Conservation (phyloP, 441 rosid genomes). For the Pelargonium cotyledonis region DNA sequence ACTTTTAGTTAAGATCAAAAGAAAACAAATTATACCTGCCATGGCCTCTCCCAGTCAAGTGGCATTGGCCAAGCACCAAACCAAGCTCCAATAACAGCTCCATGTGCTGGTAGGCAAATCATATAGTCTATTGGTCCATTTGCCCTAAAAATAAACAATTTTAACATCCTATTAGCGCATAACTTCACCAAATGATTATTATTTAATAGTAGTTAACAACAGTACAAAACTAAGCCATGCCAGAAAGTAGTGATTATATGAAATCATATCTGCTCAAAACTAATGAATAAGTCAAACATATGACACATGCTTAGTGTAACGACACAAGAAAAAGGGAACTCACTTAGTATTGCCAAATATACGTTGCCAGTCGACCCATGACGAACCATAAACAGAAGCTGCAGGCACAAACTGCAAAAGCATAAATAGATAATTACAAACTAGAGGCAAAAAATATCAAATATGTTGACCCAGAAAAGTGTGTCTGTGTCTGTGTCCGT, state of each 20-base stretch:
- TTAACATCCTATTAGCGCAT: conserved; percentile 19
- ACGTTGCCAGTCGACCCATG: conserved; percentile 65
- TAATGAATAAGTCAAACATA: background rate
- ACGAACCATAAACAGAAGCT: conserved; percentile 62
- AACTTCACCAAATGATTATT: background rate
- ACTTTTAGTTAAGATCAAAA: background rate
- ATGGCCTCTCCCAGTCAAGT: conserved; percentile 95
- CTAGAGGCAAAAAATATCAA: background rate
- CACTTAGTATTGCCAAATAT: conserved; percentile 53
- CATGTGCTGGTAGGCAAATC: conserved; percentile 69
- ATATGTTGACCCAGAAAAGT: background rate
- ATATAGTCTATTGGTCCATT: conserved; percentile 40
- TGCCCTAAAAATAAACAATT: conserved; percentile 33
- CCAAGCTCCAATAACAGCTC: conserved; percentile 82
- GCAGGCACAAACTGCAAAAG: conserved; percentile 58
- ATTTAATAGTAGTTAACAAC: too few species aligned
- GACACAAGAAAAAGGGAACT: conserved; percentile 10
- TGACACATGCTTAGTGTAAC: background rate
- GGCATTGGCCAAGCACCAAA: conserved; percentile 99
- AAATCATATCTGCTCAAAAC: background rate
- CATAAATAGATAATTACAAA: background rate
- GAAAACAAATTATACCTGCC: conserved; percentile 47
- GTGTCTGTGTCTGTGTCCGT: too few species aligned
- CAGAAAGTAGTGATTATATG: background rate
- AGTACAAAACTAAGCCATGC: background rate